phyloP scores from a whole-genome alignment of 306 rosid species.

The Prosopis cineraria region DNA sequence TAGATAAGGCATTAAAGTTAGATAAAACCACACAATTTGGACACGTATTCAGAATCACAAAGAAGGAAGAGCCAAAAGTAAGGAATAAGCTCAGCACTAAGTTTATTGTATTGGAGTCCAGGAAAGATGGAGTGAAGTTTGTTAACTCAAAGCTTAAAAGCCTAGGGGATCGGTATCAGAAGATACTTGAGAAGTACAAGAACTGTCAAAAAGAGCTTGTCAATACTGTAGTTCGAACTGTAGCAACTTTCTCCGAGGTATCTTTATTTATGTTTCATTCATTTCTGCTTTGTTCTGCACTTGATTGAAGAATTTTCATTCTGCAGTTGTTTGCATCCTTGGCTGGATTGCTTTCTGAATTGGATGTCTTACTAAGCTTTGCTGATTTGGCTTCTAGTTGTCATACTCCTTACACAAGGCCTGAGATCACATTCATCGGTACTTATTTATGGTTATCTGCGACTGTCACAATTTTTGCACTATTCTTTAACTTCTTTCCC shows the following conservation, averaged over 20 bases:
- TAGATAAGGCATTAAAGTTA: constrained; percentile 85
- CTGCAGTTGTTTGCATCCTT: constrained; percentile 78
- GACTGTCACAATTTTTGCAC: constrained; percentile 18
- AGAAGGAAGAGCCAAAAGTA: constrained; percentile 97
- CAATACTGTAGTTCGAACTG: constrained; percentile 67
- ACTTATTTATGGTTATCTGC: constrained; percentile 33
- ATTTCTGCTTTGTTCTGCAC: constrained; percentile 22
- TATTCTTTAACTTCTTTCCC: not conserved
- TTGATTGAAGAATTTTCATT: constrained; percentile 37
- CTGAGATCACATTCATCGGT: constrained; percentile 81
- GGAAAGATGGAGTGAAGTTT: constrained; percentile 98
- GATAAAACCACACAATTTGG: constrained; percentile 95
- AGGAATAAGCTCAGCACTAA: constrained; percentile 90
- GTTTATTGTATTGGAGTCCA: constrained; percentile 89
- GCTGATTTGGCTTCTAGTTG: constrained; percentile 92
- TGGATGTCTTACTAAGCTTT: constrained; percentile 91
- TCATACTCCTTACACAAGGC: constrained; percentile 90
- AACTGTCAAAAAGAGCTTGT: constrained; percentile 83
- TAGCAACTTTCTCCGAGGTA: constrained; percentile 82
- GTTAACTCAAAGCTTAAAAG: constrained; percentile 89
- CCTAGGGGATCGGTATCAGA: constrained; percentile 84
- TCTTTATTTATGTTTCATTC: constrained; percentile 13
- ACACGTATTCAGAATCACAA: constrained; percentile 93
- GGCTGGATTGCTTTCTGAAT: constrained; percentile 78
- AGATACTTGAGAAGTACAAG: constrained; percentile 81